Conservation (phyloP, 2,329 filamentous ascomycete genomes). For the Calonectria pseudoturangicola region DNA sequence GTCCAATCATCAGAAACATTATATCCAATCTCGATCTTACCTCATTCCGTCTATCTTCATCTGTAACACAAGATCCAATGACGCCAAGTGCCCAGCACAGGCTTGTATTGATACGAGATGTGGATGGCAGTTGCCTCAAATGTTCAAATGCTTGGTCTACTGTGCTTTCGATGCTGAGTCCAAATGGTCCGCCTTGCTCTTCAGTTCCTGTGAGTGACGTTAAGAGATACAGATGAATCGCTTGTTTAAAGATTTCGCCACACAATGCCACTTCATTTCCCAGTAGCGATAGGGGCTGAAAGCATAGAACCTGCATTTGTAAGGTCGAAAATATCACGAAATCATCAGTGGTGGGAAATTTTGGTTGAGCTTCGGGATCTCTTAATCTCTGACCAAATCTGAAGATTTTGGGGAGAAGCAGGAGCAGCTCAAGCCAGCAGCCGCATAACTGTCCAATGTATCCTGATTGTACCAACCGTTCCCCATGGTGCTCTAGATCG, state of each 20-base stretch:
- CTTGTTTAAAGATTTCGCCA: conserved; percentile 15
- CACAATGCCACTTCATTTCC: conserved; percentile 14
- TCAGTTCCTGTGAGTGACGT: not conserved
- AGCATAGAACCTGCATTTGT: conserved; percentile 12
- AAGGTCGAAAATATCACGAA: not conserved
- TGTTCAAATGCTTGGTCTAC: conserved; percentile 7
- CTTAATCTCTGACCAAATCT: conserved; percentile 2
- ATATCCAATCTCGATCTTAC: conserved; percentile 13
- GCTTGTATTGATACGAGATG: conserved; percentile 12
- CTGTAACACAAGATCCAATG: conserved; percentile 6
- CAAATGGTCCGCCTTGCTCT: not conserved
- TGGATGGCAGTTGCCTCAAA: conserved; percentile 8
- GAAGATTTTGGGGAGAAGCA: conserved; percentile 9
- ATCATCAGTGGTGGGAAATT: conserved; percentile 3
- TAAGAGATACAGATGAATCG: conserved; percentile 9
- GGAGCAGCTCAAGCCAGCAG: conserved; percentile 22
- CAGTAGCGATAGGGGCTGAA: not conserved
- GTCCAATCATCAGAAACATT: conserved; percentile 16
- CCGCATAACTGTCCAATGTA: conserved; percentile 9
- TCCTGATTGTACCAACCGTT: conserved; percentile 7
- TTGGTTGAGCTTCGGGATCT: not conserved
- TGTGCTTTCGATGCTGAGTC: conserved; percentile 6
- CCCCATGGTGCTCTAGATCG: not conserved
- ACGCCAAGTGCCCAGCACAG: conserved; percentile 18
- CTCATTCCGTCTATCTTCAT: conserved; percentile 7